phyloP scores from a whole-genome alignment of 768 basidiomycete species.

The Sarcomyxa edulis region DNA sequence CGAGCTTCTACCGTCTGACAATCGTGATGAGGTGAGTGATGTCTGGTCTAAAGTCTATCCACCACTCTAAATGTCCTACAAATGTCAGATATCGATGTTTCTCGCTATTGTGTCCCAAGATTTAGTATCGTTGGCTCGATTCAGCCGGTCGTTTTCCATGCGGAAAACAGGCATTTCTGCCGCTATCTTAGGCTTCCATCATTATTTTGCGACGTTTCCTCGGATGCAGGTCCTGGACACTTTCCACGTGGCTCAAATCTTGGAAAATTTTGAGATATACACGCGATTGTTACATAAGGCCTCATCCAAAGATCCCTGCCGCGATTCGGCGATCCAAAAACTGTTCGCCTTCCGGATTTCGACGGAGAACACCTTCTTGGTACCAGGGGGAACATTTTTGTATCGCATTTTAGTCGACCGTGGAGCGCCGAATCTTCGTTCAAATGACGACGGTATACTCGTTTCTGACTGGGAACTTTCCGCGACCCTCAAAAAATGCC shows the following conservation, averaged over 20 bases:
- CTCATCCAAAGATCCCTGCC: constrained; percentile 21
- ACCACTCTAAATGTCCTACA: background rate
- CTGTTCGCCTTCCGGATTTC: constrained; percentile 27
- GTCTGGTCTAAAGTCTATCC: background rate
- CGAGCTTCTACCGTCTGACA: constrained; percentile 5
- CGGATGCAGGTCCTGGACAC: constrained; percentile 17
- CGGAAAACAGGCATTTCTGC: constrained; percentile 22
- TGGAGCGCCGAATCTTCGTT: background rate
- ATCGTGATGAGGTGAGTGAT: background rate
- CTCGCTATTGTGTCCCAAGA: constrained; percentile 21
- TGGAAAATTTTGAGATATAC: constrained; percentile 31
- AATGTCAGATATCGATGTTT: constrained; percentile 27
- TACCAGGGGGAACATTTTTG: constrained; percentile 22
- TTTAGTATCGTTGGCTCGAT: constrained; percentile 17
- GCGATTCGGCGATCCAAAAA: constrained; percentile 15
- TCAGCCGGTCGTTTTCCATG: constrained; percentile 26
- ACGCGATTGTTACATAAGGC: constrained; percentile 22
- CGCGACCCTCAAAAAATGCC: constrained; percentile 13
- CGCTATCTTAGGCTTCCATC: constrained; percentile 39
- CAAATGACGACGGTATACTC: constrained; percentile 5
- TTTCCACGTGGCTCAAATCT: constrained; percentile 19
- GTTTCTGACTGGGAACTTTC: constrained; percentile 17
- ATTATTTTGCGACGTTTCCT: constrained; percentile 26
- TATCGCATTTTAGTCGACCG: constrained; percentile 3
- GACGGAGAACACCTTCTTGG: constrained; percentile 21